Evolutionary conservation across 495 filamentous ascomycete genomes (phyloP), one percentile per base, ranked within the genome.

Genomic region (Terfezia boudieri): DNA sequence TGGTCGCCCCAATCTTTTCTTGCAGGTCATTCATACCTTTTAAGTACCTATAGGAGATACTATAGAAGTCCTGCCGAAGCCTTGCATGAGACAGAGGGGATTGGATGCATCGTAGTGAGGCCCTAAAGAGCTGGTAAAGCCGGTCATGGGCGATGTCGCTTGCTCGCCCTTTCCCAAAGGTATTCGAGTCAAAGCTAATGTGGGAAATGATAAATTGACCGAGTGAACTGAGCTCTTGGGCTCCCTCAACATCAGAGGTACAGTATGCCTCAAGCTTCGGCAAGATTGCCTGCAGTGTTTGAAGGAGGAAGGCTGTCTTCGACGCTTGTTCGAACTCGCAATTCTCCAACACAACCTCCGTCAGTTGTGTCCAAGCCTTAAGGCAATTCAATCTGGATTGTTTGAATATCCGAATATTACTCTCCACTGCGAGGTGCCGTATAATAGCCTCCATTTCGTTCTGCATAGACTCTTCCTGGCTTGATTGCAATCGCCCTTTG

Each of bases 81-180:
- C 76, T 69, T 35, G 81, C 68, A 60, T 76, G 80, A n/a, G 77
- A 74, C 9, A 76, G 73, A 54, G 84, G 80, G 54, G 81, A 76
- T 54, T 77, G 75, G 54, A 92, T 81, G 9, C 84, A 82, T 57
- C 76, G 74, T 20, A 93, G 70, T 52, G 81, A 83, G 32, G 85
- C 70, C 52, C 92, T 82, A 71, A 99, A 95, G 16, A 95, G 74
- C 59, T 94, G 82, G 60, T 83, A 86, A 9, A 95, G 75, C 62
- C 88, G 83, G 64, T 96, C 92, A 61, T 86, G 82, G 36, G 86
- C 80, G 48, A 88, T 67, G 63, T 89, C 86, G 61, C 67, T 81
- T 58, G 67, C 77, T 63, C 64, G 73, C 57, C 67, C 70, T 60
- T 64, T 59, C 48, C 68, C 69, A 37, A 68, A 67, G 9, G 68